Evolutionary conservation across 805 yeast species (phyloP).

Genomic region (Saccharomycopsis vini): DNA sequence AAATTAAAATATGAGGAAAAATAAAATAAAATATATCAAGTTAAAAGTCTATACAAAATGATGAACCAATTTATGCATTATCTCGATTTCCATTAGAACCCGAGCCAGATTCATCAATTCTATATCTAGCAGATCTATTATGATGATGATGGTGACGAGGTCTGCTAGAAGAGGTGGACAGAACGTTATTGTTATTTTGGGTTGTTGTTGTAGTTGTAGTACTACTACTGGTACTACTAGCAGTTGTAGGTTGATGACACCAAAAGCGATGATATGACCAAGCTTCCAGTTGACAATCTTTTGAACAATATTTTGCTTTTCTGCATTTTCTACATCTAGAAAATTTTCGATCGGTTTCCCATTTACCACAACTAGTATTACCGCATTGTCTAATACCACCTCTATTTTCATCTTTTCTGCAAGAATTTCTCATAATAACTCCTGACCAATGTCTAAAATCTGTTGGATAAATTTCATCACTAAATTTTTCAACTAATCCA

Average conservation of each 20-base stretch:
- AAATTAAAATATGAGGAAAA: no score
- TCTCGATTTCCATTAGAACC: no score
- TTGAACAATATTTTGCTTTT: conserved; percentile 88
- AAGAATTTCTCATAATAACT: conserved; percentile 93
- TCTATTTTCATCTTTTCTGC: conserved; percentile 76
- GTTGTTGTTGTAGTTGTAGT: background rate
- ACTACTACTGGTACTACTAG: conserved; percentile 9
- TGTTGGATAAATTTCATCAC: conserved; percentile 54
- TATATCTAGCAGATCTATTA: background rate
- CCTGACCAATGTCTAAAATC: conserved; percentile 96
- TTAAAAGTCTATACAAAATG: no score
- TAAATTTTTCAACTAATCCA: conserved; percentile 87
- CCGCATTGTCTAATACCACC: conserved; percentile 96
- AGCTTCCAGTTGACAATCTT: conserved; percentile 83
- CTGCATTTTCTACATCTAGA: conserved; percentile 93
- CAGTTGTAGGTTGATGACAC: conserved; percentile 55
- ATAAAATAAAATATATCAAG: no score
- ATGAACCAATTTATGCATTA: background rate
- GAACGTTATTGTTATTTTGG: background rate
- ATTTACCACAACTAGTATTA: conserved; percentile 81
- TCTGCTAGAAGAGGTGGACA: background rate
- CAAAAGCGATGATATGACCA: conserved; percentile 93
- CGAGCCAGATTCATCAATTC: background rate
- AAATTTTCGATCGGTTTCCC: conserved; percentile 87
- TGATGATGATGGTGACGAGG: conserved; percentile 4